Evolutionary conservation across 805 yeast genomes (phyloP).

Genomic region (Blastobotrys americana): DNA sequence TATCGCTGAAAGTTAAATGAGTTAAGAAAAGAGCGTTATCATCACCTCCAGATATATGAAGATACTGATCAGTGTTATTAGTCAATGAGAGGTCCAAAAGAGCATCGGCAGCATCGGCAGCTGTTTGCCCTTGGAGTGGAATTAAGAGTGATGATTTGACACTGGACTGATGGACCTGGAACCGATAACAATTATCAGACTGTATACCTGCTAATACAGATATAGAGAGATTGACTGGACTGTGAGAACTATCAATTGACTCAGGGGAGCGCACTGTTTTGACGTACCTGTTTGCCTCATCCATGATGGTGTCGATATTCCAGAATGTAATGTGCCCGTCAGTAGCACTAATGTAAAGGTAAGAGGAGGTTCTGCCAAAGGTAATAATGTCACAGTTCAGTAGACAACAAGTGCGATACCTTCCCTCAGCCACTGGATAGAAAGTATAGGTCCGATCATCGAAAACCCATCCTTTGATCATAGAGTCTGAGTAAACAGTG

Average conservation of each 20-base stretch:
- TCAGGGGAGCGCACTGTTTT: too few relatives aligned
- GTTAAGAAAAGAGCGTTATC: constrained; percentile 64
- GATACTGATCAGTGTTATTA: constrained; percentile 7
- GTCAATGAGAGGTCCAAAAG: too few relatives aligned
- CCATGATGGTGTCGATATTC: constrained; percentile 36
- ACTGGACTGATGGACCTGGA: constrained; percentile 75
- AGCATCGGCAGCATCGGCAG: too few relatives aligned
- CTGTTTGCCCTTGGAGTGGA: constrained; percentile 4
- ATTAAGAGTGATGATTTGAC: constrained; percentile 48
- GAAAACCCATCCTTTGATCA: constrained; percentile 58
- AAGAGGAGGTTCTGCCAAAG: constrained; percentile 22
- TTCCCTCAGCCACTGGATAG: constrained; percentile 38
- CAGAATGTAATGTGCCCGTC: constrained; percentile 73
- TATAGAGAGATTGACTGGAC: too few relatives aligned
- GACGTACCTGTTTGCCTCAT: too few relatives aligned
- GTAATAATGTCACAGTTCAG: constrained; percentile 49
- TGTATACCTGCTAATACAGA: too few relatives aligned
- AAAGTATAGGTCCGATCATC: constrained; percentile 34
- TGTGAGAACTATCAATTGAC: too few relatives aligned
- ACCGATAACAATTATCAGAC: too few relatives aligned
- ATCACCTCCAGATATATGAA: constrained; percentile 79
- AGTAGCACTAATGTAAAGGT: constrained; percentile 59
- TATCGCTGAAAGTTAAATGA: constrained; percentile 30
- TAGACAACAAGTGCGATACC: constrained; percentile 70
- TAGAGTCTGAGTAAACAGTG: constrained; percentile 81